Base-by-base conservation (phyloP, 148 eudicot genomes). In the Camellia lanceoleosa region DNA sequence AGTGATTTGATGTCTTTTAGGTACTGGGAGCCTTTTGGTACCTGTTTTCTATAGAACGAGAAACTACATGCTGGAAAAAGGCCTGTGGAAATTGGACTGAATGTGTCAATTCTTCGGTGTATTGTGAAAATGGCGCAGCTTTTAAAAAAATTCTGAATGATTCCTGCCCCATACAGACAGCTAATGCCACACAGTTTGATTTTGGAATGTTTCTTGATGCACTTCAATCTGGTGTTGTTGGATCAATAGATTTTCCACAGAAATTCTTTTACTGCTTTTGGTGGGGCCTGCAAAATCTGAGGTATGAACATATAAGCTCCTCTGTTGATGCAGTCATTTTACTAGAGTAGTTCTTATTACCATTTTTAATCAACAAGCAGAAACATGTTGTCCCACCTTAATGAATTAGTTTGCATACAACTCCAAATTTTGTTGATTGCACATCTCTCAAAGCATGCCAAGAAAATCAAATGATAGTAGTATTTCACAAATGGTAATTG, bases 1-100 rank as follows among this genome's bases (percentile, higher is more conserved):
- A 47, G 44, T 76, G 72, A 62, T 76, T 76, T 63, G 23, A 56
- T 63, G 87, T 81, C 60, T 82, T 60, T 54, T 46, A 82, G 84
- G 81, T 82, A 44, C 84, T 82, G 64, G 99, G 98, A 84, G 99
- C 99, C 60, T 94, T 91, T 86, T 96, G 99, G 98, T 94, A 96
- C 88, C 82, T 93, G 80, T 85, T 96, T 79, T 94, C 99, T 7
- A 92, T 94, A 73, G 99, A 96, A 83, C 84, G 97, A 62, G 93
- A 92, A 85, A 88, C 91, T 42, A 88, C 87, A 67, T 96, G 99
- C 86, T 96, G 99, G 99, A 82, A 71, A 42, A 66, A 76, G n/a
- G 94, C 97, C 56, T 94, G 97, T 81, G 66, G 71, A 76, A 83
- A 80, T 72, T 73, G 7, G 43, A 61, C 78, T 51, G 78, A 47